Percentiles rank a stretch among this genome's conserved stretches.
Conservation (phyloP, 352 stramenopile genomes). For the Pythium periplocum region DNA sequence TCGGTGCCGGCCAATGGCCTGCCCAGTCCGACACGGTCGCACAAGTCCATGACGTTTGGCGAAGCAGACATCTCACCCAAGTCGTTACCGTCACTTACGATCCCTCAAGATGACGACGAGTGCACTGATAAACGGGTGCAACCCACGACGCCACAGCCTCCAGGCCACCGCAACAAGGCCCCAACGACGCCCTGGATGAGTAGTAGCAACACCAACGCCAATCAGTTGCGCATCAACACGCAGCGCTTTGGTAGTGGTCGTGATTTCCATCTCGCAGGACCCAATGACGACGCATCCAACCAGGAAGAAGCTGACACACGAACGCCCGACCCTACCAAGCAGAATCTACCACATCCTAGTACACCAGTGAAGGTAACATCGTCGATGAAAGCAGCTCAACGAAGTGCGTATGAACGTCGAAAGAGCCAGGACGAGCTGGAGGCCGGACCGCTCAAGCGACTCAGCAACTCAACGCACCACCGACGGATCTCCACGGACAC, state of each 20-base stretch:
- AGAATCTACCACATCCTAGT: constrained; percentile 8
- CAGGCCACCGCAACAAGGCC: constrained; percentile 22
- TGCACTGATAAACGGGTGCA: constrained; percentile 11
- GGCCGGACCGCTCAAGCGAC: constrained; percentile 42
- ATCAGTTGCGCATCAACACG: constrained; percentile 22
- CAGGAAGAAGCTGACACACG: constrained; percentile 21
- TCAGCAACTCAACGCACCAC: constrained; percentile 43
- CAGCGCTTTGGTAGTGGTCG: constrained; percentile 2
- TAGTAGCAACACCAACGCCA: constrained; percentile 19
- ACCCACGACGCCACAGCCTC: constrained; percentile 41
- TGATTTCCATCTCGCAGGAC: neutral
- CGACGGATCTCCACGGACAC: constrained; percentile 70
- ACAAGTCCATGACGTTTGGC: neutral
- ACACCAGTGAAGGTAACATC: constrained; percentile 11
- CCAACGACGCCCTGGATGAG: constrained; percentile 1
- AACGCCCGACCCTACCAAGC: constrained; percentile 14
- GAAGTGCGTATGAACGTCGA: neutral
- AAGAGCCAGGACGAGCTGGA: constrained; percentile 28
- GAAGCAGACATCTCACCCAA: constrained; percentile 4
- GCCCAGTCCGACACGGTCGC: constrained; percentile 19
- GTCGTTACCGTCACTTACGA: constrained; percentile 18
- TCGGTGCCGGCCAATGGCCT: constrained; percentile 55
- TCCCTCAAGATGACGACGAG: constrained; percentile 10
- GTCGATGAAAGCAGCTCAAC: constrained; percentile 4
- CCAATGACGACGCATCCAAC: constrained; percentile 17